Conservation (phyloP, 1,284 basidiomycete genomes). For the Pseudozyma flocculosa region DNA sequence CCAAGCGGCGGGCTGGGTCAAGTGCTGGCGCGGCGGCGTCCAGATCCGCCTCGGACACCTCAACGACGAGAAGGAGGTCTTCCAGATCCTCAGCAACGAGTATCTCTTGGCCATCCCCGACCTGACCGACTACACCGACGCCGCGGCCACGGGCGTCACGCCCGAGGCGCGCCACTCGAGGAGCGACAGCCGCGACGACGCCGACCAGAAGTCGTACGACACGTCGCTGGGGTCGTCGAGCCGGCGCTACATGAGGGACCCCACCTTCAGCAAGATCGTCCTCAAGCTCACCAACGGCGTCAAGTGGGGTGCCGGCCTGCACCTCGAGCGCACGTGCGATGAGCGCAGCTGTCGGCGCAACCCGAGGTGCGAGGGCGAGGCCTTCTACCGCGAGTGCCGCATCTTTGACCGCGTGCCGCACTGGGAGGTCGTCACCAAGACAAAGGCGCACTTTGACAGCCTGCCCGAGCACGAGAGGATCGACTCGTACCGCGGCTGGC, state of each 20-base stretch:
- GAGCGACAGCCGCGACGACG: conserved; percentile 6
- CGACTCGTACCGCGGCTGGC: conserved; percentile 86
- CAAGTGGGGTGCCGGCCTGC: conserved; percentile 84
- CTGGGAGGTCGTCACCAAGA: conserved; percentile 71
- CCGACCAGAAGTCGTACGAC: conserved; percentile 23
- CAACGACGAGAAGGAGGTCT: conserved; percentile 75
- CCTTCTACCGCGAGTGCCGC: conserved; percentile 78
- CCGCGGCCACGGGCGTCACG: conserved; percentile 60
- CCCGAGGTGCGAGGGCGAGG: conserved; percentile 64
- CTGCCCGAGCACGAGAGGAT: conserved; percentile 41
- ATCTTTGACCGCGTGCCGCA: conserved; percentile 81
- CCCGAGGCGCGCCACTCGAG: conserved; percentile 3
- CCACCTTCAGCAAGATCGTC: conserved; percentile 46
- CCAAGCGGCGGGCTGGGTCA: conserved; percentile 83
- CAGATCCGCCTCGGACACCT: conserved; percentile 72
- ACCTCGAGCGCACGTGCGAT: conserved; percentile 80
- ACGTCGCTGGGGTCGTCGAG: conserved; percentile 17
- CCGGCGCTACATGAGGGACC: conserved; percentile 43
- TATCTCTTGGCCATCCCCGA: conserved; percentile 55
- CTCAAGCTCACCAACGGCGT: conserved; percentile 78
- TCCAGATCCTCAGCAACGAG: conserved; percentile 79
- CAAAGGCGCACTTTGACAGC: conserved; percentile 61
- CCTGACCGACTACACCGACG: conserved; percentile 61
- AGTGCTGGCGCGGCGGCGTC: conserved; percentile 79
- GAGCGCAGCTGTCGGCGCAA: conserved; percentile 65